A percentile compares a stretch with the other conserved stretches of the same genome.
Evolutionary conservation across 1,284 basidiomycete genomes (phyloP).

Genomic region (Butyriboletus regius): DNA sequence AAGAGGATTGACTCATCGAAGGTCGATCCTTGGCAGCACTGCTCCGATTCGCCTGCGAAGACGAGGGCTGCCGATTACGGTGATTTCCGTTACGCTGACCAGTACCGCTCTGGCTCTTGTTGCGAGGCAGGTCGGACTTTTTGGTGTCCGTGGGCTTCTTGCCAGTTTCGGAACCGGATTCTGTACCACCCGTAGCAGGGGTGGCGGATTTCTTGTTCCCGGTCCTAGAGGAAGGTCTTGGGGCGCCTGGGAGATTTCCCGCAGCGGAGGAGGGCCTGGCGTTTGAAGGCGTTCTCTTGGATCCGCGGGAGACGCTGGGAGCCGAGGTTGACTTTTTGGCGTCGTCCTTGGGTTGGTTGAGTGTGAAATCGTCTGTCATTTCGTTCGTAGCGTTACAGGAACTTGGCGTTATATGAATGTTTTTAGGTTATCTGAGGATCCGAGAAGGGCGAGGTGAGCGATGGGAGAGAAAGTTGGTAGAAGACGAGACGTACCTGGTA

Average conservation of each 20-base stretch:
- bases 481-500: slow-evolving; percentile 39
- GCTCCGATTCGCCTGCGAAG: slow-evolving; percentile 47
- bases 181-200: slow-evolving; percentile 38
- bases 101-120: slow-evolving; percentile 47
- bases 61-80: slow-evolving; percentile 51
- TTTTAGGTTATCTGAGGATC: slow-evolving; percentile 48
- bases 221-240: slow-evolving; percentile 54
- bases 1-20: slow-evolving; percentile 42
- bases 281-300: slow-evolving; percentile 52
- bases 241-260: slow-evolving; percentile 38
- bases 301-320: slow-evolving; percentile 43
- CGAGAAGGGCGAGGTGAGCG: slow-evolving; percentile 10
- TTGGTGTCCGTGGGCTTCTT: slow-evolving; percentile 53
- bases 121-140: slow-evolving; percentile 48
- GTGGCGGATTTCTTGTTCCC: slow-evolving; percentile 52
- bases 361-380: slow-evolving; percentile 73
- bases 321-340: slow-evolving; percentile 45
- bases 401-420: slow-evolving; percentile 42
- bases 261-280: slow-evolving; percentile 45
- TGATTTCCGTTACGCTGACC: slow-evolving; percentile 41
- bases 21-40: slow-evolving; percentile 42
- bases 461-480: not conserved
- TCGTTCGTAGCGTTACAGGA: slow-evolving; percentile 62
- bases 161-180: slow-evolving; percentile 62
- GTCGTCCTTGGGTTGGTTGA: slow-evolving; percentile 58